phyloP scores from a whole-genome alignment of 177 flowering plant genomes.

The Telopea speciosissima region DNA sequence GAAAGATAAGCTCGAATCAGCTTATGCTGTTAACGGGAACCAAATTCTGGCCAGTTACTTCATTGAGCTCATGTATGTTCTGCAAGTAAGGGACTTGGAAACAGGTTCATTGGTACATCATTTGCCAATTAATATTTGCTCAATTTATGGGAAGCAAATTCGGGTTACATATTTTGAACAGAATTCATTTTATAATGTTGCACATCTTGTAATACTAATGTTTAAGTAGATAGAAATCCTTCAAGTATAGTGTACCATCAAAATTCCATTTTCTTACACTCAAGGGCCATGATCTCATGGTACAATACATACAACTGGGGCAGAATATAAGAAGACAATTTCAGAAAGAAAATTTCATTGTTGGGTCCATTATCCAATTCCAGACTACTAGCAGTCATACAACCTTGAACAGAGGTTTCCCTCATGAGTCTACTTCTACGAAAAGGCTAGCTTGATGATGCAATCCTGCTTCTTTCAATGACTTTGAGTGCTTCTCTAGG shows the following conservation, averaged over 20 bases:
- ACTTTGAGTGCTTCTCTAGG: conserved; percentile 51
- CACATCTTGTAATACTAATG: too few relatives aligned
- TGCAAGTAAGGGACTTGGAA: too few relatives aligned
- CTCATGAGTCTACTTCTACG: conserved; percentile 64
- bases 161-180: too few relatives aligned
- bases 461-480: conserved; percentile 83
- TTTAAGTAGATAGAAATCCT: too few relatives aligned
- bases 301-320: neutral
- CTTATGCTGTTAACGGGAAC: too few relatives aligned
- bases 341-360: neutral
- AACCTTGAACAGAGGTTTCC: neutral
- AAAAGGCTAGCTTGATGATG: conserved; percentile 98
- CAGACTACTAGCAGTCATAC: neutral
- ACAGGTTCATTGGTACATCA: too few relatives aligned
- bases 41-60: too few relatives aligned
- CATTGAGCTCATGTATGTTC: too few relatives aligned
- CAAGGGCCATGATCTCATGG: neutral
- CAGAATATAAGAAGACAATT: neutral
- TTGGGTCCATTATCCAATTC: conserved; percentile 9
- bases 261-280: neutral
- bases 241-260: neutral
- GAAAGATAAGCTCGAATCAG: too few relatives aligned
- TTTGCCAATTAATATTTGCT: too few relatives aligned
- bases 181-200: too few relatives aligned
- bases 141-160: too few relatives aligned